Evolutionary conservation across 176 grass and related monocot species (phyloP), one percentile per base, ranked within the genome.

Genomic region (Aegilops umbellulata): DNA sequence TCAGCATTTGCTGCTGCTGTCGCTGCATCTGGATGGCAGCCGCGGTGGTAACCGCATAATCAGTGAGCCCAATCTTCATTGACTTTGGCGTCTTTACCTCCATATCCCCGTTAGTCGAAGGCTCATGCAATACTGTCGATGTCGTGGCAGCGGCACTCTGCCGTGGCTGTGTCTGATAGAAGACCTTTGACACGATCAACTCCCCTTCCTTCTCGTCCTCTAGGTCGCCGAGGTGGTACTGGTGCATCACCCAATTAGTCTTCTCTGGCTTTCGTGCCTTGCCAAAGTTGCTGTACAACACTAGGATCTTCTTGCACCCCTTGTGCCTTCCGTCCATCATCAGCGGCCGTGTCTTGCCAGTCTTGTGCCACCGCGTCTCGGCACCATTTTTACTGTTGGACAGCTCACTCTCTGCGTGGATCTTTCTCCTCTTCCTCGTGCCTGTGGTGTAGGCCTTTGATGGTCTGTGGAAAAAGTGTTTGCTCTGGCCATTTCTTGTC

Each of bases 171-270:
- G 86, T 95, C 84, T 98, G 93, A 81, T 95, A 98, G 80, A 98
- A 95, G 36, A 98, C 84, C 81, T 98, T 98, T 4, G 90, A 98
- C 60, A 95, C 90, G 29, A 98, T 90, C 36, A 98, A 69, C 72
- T 95, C 90, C 22, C 96, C 93, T 12, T 98, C 90, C 69, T 92
- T 92, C 82, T 98, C 96, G 41, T 98, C 96, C 60, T 98, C 94
- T 30, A 87, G 65, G 38, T 90, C 84, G 7, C 96, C 96, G 1
- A 98, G 90, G 81, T 98, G 96, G 88, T 98, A 98, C 63, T 98
- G 93, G 76, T 98, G 96, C 84, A 95, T 98, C 68, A 98, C 96
- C 96, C 96, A 98, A 74, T 94, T 98, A 19, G 96, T 98, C 86
- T 98, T 98, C 85, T 92, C 92, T 0, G 93, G 71, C 58, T 98